Percentiles rank a stretch among this genome's conserved stretches.
These are phyloP conservation scores for Phoma herbarum DNA, from an alignment of 2,329 filamentous ascomycete species.

Conservation along the genomic window DNA sequence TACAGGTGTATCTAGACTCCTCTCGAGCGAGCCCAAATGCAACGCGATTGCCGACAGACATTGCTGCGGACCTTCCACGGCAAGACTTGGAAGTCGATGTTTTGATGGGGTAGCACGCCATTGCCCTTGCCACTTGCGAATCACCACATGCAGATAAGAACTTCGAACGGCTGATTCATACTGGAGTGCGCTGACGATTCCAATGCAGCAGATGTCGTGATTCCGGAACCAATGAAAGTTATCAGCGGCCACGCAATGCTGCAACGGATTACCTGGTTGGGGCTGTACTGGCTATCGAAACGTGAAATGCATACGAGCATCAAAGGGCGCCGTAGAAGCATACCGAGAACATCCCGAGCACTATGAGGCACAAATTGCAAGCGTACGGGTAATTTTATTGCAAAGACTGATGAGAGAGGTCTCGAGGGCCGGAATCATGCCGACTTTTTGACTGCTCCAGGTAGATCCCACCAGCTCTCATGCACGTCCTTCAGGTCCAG, in stretches of 20 bases:
- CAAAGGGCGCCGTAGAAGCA: neutral
- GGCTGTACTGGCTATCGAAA: neutral
- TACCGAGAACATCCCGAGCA: neutral
- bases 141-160: slow-evolving; percentile 10
- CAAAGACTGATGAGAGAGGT: neutral
- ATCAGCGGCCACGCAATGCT: neutral
- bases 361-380: neutral
- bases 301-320: neutral
- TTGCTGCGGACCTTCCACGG: slow-evolving; percentile 7
- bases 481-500: slow-evolving; percentile 70
- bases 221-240: neutral
- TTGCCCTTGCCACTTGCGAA: slow-evolving; percentile 32
- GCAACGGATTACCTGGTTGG: neutral
- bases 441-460: slow-evolving; percentile 34
- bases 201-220: slow-evolving; percentile 21
- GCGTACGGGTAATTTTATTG: neutral
- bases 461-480: slow-evolving; percentile 69
- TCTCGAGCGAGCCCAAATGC: neutral
- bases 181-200: slow-evolving; percentile 4
- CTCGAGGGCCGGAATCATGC: neutral
- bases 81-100: slow-evolving; percentile 9
- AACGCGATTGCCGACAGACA: neutral
- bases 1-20: neutral
- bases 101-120: slow-evolving; percentile 41
- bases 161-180: slow-evolving; percentile 2